Percentiles rank a stretch among this genome's conserved stretches.
Evolutionary conservation across 805 yeast genomes (phyloP).

Genomic region (Ogataea paradorogensis): DNA sequence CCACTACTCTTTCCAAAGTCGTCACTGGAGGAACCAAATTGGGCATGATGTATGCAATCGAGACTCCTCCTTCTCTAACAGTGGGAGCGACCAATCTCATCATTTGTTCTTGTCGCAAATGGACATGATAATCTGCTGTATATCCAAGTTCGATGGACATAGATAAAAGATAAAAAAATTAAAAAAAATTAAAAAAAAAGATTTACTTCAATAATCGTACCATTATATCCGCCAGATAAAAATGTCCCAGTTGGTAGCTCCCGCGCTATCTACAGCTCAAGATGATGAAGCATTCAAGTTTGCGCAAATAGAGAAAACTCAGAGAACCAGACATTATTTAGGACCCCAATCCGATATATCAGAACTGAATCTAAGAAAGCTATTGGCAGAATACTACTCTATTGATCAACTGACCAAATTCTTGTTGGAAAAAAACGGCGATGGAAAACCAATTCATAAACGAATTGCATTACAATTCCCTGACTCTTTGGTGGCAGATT

Average conservation of each 20-base stretch:
- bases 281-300: slow-evolving; percentile 55
- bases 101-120: slow-evolving; percentile 91
- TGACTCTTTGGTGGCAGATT: slow-evolving; percentile 72
- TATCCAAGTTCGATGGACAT: slow-evolving; percentile 52
- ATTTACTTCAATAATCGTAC: slow-evolving; percentile 1
- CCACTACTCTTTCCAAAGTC: slow-evolving; percentile 64
- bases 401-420: slow-evolving; percentile 31
- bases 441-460: slow-evolving; percentile 34
- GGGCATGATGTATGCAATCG: slow-evolving; percentile 95
- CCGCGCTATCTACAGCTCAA: slow-evolving; percentile 72
- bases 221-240: neutral
- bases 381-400: slow-evolving; percentile 52
- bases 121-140: slow-evolving; percentile 94
- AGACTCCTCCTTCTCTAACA: slow-evolving; percentile 83
- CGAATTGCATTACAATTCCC: slow-evolving; percentile 88
- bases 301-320: slow-evolving; percentile 36
- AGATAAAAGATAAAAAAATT: slow-evolving; percentile 1
- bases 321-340: slow-evolving; percentile 19
- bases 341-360: slow-evolving; percentile 28
- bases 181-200: neutral
- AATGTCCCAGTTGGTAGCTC: slow-evolving; percentile 45
- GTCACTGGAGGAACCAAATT: slow-evolving; percentile 91
- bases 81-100: slow-evolving; percentile 90
- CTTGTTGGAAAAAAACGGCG: slow-evolving; percentile 29
- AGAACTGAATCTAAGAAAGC: slow-evolving; percentile 27